Evolutionary conservation across 176 grass and related monocot species (phyloP).

Genomic region (Leersia perrieri): DNA sequence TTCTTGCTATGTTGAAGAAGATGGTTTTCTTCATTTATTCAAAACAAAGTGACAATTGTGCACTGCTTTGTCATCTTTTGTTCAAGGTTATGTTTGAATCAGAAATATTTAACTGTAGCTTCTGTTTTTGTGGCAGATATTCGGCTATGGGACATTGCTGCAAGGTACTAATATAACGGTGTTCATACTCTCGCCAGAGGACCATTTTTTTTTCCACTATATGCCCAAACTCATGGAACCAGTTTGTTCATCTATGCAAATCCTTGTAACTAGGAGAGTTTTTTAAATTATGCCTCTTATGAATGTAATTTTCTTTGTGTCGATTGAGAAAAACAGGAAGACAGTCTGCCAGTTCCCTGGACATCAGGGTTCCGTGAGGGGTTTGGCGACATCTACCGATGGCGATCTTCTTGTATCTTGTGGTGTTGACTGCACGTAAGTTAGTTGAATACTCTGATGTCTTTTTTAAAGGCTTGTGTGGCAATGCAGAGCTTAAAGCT

Average conservation of each 20-base stretch:
- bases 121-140: constrained; percentile 68
- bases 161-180: constrained; percentile 50
- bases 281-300: not conserved
- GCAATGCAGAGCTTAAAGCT: not conserved
- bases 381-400: constrained; percentile 80
- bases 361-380: constrained; percentile 80
- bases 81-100: constrained; percentile 14
- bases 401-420: constrained; percentile 93
- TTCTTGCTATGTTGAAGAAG: not conserved
- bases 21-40: not conserved
- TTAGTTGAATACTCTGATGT: not conserved
- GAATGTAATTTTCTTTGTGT: constrained; percentile 6
- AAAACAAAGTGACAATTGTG: not conserved
- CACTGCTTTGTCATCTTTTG: constrained; percentile 12
- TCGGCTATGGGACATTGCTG: constrained; percentile 85
- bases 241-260: not conserved
- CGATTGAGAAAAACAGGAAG: constrained; percentile 61
- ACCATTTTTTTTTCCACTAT: not conserved
- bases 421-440: constrained; percentile 90
- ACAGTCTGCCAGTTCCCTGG: constrained; percentile 84
- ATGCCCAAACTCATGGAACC: not conserved
- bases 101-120: constrained; percentile 2
- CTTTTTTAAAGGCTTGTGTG: not conserved
- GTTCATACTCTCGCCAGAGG: not conserved
- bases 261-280: not conserved